Evolutionary conservation across 2,329 filamentous ascomycete species (phyloP).

Genomic region (Penicillium sp.): DNA sequence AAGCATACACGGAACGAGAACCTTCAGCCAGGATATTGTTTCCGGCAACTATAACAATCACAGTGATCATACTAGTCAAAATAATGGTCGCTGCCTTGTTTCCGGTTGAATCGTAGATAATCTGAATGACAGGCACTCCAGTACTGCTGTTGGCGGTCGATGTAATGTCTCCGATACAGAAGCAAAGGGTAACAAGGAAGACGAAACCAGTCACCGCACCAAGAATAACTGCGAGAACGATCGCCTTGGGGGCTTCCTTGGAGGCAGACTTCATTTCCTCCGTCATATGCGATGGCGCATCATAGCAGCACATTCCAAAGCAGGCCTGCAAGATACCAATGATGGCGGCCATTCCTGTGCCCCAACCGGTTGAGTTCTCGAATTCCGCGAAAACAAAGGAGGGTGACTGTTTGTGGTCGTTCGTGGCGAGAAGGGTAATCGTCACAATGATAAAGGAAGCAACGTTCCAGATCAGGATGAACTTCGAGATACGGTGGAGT

Average conservation of each 20-base stretch:
- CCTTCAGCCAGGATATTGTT: constrained; percentile 51
- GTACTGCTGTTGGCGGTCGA: constrained; percentile 47
- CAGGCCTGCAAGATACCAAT: constrained; percentile 56
- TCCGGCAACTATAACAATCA: constrained; percentile 49
- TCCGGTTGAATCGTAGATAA: constrained; percentile 52
- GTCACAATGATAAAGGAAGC: constrained; percentile 53
- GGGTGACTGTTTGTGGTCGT: constrained; percentile 54
- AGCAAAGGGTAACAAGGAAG: constrained; percentile 52
- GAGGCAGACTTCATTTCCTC: constrained; percentile 56
- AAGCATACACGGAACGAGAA: constrained; percentile 47
- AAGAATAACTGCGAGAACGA: constrained; percentile 46
- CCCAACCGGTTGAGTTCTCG: constrained; percentile 56
- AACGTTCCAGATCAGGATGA: constrained; percentile 55
- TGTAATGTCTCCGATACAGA: constrained; percentile 54
- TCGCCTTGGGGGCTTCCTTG: constrained; percentile 51
- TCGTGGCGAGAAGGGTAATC: constrained; percentile 54
- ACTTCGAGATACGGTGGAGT: constrained; percentile 53
- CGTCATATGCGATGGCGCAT: constrained; percentile 54
- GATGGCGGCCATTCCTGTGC: constrained; percentile 51
- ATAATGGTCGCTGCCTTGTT: constrained; percentile 48
- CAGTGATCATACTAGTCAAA: constrained; percentile 48
- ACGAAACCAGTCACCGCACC: constrained; percentile 49
- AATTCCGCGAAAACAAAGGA: constrained; percentile 58
- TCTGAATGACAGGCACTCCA: constrained; percentile 55
- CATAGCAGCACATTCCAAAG: constrained; percentile 55